A percentile compares a stretch with the other conserved stretches of the same genome.
phyloP scores from a whole-genome alignment of 1,139 yeast genomes.

The Maudiozyma humilis region DNA sequence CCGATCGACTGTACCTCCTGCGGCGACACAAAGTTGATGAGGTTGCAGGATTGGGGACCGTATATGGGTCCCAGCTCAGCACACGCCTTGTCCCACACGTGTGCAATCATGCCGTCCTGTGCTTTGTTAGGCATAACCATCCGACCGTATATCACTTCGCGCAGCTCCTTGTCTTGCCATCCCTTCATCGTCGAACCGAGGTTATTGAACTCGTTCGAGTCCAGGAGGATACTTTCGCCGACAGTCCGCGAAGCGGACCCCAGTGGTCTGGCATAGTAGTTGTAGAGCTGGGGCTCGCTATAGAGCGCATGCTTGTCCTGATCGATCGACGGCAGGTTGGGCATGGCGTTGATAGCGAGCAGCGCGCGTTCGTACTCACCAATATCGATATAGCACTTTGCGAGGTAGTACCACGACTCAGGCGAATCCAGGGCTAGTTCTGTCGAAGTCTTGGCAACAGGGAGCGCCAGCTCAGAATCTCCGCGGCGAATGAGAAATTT shows the following conservation, averaged over 20 bases:
- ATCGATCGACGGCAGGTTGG: constrained; percentile 36
- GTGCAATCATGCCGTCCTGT: constrained; percentile 50
- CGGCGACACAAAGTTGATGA: constrained; percentile 35
- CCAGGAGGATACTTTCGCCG: constrained; percentile 35
- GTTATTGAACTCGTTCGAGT: constrained; percentile 48
- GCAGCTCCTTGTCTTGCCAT: constrained; percentile 22
- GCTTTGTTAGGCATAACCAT: constrained; percentile 67
- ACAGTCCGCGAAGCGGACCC: constrained; percentile 32
- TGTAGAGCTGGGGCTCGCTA: constrained; percentile 12
- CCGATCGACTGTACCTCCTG: constrained; percentile 40
- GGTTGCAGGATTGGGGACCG: constrained; percentile 48
- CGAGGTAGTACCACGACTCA: constrained; percentile 70
- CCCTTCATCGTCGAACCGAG: constrained; percentile 41
- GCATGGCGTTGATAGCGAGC: constrained; percentile 79
- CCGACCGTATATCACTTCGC: constrained; percentile 41
- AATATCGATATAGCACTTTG: constrained; percentile 59
- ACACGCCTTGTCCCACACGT: constrained; percentile 42
- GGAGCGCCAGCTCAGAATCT: constrained; percentile 63
- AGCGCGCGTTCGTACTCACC: constrained; percentile 72
- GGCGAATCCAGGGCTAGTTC: constrained; percentile 80
- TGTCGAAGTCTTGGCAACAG: constrained; percentile 66
- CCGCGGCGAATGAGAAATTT: constrained; percentile 60
- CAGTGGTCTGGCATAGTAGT: constrained; percentile 26
- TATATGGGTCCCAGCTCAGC: constrained; percentile 40
- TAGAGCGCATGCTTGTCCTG: constrained; percentile 16